Base-by-base conservation (phyloP, 2,329 filamentous ascomycete genomes). In the Penicillium sclerotigenum region DNA sequence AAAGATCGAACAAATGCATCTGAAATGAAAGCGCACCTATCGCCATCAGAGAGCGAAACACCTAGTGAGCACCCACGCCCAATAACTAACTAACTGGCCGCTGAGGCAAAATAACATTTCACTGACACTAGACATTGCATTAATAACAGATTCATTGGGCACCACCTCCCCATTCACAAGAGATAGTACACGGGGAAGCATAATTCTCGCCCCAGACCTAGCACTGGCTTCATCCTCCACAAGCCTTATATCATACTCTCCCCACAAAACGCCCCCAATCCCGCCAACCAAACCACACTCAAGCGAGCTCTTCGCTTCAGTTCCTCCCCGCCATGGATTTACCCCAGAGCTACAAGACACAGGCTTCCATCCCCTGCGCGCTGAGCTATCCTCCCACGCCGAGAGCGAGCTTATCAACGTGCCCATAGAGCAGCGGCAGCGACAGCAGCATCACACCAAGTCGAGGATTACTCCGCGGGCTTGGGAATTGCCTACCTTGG, bases 341-440 rank as follows among this genome's bases (percentile, higher is more conserved):
- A 60, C 65, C 11, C 57, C 61, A 8, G 69, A 72, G 28, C 65
- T 72, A 31, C 59, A 59, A 37, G 68, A 69, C 43, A 71, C 68
- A 20, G 64, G 63, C 3, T 66, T 71, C 59, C 61, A 64, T 53
- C 65, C 62, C 1, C 56, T 53, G 33, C 62, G 66, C 18, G 64
- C 60, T 5, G 70, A 72, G 52, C 57, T 72, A 33, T 51, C 69
- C 1, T 56, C 59, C 0, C 26, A 59, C 18, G 54, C 63, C 2
- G 57, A 59, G n/a, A 62, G 67, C 22, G 69, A 71, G 48, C 56
- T 71, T 1, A 71, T 72, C 42, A 72, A 71, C 22, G 22, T 65
- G 2, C 64, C 67, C 0, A 40, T 51, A 0, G 33, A 52, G 5
- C 56, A 64, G 45, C 59, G 63, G 28, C 50, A 31, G 6, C 52